Evolutionary conservation across 345 rosid species (phyloP).

Genomic region (Angophora floribunda): DNA sequence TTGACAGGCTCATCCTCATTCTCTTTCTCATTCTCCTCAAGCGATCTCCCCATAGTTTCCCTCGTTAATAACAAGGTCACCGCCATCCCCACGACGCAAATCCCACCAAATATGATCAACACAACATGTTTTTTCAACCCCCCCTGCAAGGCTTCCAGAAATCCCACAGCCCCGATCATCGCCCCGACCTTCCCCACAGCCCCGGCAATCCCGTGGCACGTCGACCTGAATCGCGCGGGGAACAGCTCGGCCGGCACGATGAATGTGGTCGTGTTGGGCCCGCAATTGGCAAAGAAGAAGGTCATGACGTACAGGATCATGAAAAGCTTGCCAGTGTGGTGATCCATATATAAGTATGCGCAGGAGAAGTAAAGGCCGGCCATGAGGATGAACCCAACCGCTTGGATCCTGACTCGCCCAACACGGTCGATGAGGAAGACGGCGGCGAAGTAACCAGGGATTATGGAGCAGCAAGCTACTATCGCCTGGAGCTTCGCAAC

Average conservation of each 20-base stretch:
- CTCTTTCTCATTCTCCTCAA: slow-evolving; percentile 46
- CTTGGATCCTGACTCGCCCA: slow-evolving; percentile 56
- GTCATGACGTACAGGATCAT: slow-evolving; percentile 34
- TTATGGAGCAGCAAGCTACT: slow-evolving; percentile 38
- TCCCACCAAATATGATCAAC: neutral
- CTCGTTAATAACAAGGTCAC: slow-evolving; percentile 41
- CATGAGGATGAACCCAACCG: slow-evolving; percentile 57
- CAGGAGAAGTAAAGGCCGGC: slow-evolving; percentile 38
- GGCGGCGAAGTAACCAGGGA: slow-evolving; percentile 71
- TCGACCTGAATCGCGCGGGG: slow-evolving; percentile 72
- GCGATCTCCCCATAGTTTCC: slow-evolving; percentile 67
- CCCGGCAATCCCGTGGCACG: slow-evolving; percentile 73
- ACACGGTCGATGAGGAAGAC: slow-evolving; percentile 53
- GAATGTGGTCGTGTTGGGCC: slow-evolving; percentile 77
- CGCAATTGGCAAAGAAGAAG: slow-evolving; percentile 74
- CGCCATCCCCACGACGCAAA: neutral
- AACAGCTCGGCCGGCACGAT: slow-evolving; percentile 79
- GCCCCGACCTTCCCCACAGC: slow-evolving; percentile 74
- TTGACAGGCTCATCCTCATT: neutral
- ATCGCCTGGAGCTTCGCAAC: slow-evolving; percentile 37
- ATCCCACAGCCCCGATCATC: slow-evolving; percentile 43
- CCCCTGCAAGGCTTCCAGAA: neutral
- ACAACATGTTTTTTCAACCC: slow-evolving; percentile 2
- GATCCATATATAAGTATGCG: slow-evolving; percentile 12
- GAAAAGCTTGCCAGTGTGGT: slow-evolving; percentile 5